Evolutionary conservation across 2,329 filamentous ascomycete species (phyloP).

Genomic region (Cadophora luteo-olivacea): DNA sequence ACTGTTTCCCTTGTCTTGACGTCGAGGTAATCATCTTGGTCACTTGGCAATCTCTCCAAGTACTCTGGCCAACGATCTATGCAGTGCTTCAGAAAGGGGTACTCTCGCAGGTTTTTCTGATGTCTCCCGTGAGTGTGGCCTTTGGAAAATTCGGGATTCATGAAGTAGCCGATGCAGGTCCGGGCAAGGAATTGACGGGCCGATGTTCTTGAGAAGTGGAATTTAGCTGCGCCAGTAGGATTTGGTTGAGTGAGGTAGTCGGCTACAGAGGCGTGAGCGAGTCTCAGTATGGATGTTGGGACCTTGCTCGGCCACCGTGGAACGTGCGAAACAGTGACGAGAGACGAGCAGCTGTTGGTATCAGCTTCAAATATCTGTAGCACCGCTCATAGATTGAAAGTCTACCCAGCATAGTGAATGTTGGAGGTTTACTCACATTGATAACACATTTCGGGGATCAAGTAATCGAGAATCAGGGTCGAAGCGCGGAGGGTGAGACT

Average conservation of each 20-base stretch:
- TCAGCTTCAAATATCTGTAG: neutral
- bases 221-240: slow-evolving; percentile 18
- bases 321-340: slow-evolving; percentile 25
- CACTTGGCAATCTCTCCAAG: neutral
- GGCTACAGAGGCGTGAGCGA: slow-evolving; percentile 37
- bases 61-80: slow-evolving; percentile 20
- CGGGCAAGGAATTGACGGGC: slow-evolving; percentile 32
- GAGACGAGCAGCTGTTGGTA: slow-evolving; percentile 30
- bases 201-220: slow-evolving; percentile 28
- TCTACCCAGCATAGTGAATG: no score
- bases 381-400: no score
- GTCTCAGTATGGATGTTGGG: slow-evolving; percentile 20
- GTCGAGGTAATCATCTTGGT: slow-evolving; percentile 21
- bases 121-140: neutral
- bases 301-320: slow-evolving; percentile 7
- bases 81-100: slow-evolving; percentile 31
- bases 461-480: slow-evolving; percentile 45
- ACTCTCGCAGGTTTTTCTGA: neutral
- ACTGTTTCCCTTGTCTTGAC: slow-evolving; percentile 25
- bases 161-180: slow-evolving; percentile 31
- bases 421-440: neutral
- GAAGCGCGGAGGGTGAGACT: slow-evolving; percentile 37
- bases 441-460: slow-evolving; percentile 42
- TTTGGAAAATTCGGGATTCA: slow-evolving; percentile 29
- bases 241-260: slow-evolving; percentile 33